Evolutionary conservation across 352 stramenopile genomes (phyloP), one percentile per base, ranked within the genome.

Genomic region (Pythium sukuiense): DNA sequence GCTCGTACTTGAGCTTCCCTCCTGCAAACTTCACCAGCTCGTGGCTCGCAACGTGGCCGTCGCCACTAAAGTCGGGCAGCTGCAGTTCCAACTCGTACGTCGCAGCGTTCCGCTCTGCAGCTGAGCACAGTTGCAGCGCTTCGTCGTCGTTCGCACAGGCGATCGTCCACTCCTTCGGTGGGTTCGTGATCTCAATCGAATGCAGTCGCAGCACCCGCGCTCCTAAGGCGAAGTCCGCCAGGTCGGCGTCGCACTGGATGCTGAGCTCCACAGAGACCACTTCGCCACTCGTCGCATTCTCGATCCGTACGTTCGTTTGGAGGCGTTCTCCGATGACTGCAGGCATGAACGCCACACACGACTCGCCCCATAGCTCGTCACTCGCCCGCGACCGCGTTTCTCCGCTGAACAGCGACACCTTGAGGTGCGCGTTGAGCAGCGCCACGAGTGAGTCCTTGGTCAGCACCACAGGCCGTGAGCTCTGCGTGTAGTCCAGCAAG

Each of bases 61-160:
- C 20, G 26, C 37, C 39, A 30, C 16, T 35, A 66, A 77, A 79
- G 13, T 72, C 61, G 27, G 81, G 81, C 48, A 90, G 37, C 24
- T 39, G 30, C n/a, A 87, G 63, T 32, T 87, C 76, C 18, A 91
- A 37, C 12, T 89, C 79, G 66, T 89, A 91, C 4, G 53, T 61
- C 4, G 77, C 76, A 0, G 70, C 30, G 48, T 88, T 89, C 8
- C 72, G 64, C 16, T 89, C 80, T 0, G 63, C 14, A 0, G 75
- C 56, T 0, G 56, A 69, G 58, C 77, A 87, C 30, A 77, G 20
- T 3, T 68, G 65, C n/a, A 78, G 6, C 0, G 81, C 83, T 27
- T 88, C 81, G 2, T 89, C 81, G 37, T 89, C 80, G 48, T 48
- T 81, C 32, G 65, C 66, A 35, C 77, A 73, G 16, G 67, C 29